Percentiles rank a stretch among this genome's conserved stretches.
These are phyloP conservation scores for Paramecium pentaurelia DNA, from an alignment of 73 alveolate genomes.

Conservation along the genomic window DNA sequence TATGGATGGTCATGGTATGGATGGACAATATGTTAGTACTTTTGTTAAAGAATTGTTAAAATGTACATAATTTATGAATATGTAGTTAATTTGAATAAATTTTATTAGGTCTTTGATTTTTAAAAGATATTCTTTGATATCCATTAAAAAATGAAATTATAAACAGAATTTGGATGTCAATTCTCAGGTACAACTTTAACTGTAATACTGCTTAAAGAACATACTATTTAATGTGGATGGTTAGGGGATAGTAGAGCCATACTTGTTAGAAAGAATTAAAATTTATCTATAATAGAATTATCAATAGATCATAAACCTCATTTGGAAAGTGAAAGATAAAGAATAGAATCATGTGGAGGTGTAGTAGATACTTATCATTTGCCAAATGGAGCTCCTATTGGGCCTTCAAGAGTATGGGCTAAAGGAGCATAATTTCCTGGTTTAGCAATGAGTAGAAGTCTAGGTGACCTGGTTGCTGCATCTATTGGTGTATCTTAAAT, in stretches of 20 bases:
- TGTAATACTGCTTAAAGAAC: background rate
- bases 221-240: background rate
- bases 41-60: background rate
- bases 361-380: background rate
- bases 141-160: background rate
- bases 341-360: slow-evolving; percentile 28
- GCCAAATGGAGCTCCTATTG: slow-evolving; percentile 63
- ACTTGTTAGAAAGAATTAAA: background rate
- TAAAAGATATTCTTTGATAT: background rate
- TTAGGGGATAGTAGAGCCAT: background rate
- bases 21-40: background rate
- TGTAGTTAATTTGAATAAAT: background rate
- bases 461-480: slow-evolving; percentile 68
- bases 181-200: background rate
- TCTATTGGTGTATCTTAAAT: slow-evolving; percentile 61
- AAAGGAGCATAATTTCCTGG: slow-evolving; percentile 68
- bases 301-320: slow-evolving; percentile 43
- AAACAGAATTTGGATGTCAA: background rate
- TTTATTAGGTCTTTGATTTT: background rate
- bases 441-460: slow-evolving; percentile 68
- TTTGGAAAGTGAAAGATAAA: background rate
- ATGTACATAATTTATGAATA: background rate
- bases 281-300: background rate
- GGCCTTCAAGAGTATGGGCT: slow-evolving; percentile 69
- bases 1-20: slow-evolving; percentile 23